Base-by-base conservation (phyloP, 768 basidiomycete genomes). In the Boletales sp. region DNA sequence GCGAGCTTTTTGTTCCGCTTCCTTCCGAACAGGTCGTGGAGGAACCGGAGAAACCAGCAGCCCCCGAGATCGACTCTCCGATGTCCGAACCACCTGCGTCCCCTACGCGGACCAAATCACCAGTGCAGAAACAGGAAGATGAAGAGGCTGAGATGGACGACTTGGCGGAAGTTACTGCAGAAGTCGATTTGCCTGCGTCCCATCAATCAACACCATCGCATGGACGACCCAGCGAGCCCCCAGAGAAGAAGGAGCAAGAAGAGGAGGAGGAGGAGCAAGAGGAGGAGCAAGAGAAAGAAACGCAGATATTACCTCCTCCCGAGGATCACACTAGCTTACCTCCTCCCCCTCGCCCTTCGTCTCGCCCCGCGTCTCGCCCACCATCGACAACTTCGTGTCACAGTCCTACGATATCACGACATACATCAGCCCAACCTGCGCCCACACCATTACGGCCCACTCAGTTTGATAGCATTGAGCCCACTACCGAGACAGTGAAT, bases 51-150 rank as follows among this genome's bases (percentile, higher is more conserved):
- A 54, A 61, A 43, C 31, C 47, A 13, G 45, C 21, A 15, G 50
- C 38, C 13, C 57, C 60, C 18, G 63, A 66, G 40, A 37, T 57
- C 13, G 68, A 62, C 34, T 67, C 68, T 32, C 66, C 68, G 8
- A 67, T 67, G 63, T 67, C 66, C 21, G 66, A 67, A 38, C 66
- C 66, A 18, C 66, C 66, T 21, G 58, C 43, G n/a, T 67, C 66
- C 24, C 64, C 66, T 36, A 51, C 55, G 17, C 57, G 43, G 32
- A 45, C 39, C 29, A 65, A 48, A 38, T 58, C 68, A 21, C 62
- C 64, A 10, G 45, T 43, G 31, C 56, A 53, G 38, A 55, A 48
- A 21, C 61, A 65, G 43, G 67, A 63, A 53, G 55, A 56, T 9
- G 60, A 61, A 42, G 66, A 63, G 13, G 51, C 50, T 6, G 63